These are phyloP conservation scores for Candida sonorensis DNA, from an alignment of 805 yeast genomes.

Conservation along the genomic window DNA sequence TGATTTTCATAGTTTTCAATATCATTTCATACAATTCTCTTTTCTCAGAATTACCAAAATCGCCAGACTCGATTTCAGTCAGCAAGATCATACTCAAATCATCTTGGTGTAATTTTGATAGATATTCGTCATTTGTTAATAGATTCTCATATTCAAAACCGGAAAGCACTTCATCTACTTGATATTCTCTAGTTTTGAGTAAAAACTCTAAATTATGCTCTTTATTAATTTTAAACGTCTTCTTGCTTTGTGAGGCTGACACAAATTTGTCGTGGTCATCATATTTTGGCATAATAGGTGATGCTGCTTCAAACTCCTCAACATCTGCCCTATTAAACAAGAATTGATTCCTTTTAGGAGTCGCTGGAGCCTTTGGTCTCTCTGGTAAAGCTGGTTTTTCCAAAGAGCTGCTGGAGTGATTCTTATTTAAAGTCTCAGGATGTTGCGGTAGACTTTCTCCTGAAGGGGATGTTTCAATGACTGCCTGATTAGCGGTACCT, in stretches of 20 bases:
- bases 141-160: slow-evolving; percentile 6
- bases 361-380: slow-evolving; percentile 1
- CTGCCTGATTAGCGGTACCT: too few relatives aligned
- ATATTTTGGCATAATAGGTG: slow-evolving; percentile 3
- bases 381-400: slow-evolving; percentile 8
- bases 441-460: too few relatives aligned
- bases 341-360: slow-evolving; percentile 1
- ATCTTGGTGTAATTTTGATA: slow-evolving; percentile 12
- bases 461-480: too few relatives aligned
- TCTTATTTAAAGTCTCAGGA: too few relatives aligned
- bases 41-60: slow-evolving; percentile 13
- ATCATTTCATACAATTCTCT: slow-evolving; percentile 13
- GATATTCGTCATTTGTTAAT: slow-evolving; percentile 13
- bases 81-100: slow-evolving; percentile 16
- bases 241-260: too few relatives aligned
- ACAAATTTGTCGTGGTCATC: too few relatives aligned
- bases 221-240: too few relatives aligned
- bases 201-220: slow-evolving; percentile 8
- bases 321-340: slow-evolving; percentile 8
- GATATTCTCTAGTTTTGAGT: slow-evolving; percentile 6
- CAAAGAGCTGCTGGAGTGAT: too few relatives aligned
- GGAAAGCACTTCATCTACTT: slow-evolving; percentile 9
- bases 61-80: slow-evolving; percentile 16
- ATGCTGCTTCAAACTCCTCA: slow-evolving; percentile 10
- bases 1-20: slow-evolving; percentile 7